A percentile compares a stretch with the other conserved stretches of the same genome.
Evolutionary conservation across 2,329 filamentous ascomycete genomes (phyloP).

Genomic region (Ceratocystis eucalypticola): DNA sequence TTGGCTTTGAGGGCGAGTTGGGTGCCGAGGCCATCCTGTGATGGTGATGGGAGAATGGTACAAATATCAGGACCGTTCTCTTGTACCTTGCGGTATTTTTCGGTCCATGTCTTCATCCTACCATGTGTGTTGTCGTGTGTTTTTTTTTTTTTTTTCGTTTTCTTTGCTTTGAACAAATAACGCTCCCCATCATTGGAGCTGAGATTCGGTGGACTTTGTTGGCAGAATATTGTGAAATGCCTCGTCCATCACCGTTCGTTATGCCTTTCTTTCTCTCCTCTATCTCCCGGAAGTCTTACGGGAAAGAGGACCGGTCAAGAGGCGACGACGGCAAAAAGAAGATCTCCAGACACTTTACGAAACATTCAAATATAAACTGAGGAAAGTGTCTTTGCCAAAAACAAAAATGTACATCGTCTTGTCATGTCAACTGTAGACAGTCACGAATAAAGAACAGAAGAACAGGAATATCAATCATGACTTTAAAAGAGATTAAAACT

Average conservation of each 20-base stretch:
- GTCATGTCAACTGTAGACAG: too few relatives aligned
- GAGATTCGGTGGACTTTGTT: slow-evolving; percentile 22
- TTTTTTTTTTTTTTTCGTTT: slow-evolving; percentile 17
- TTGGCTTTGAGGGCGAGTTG: slow-evolving; percentile 75
- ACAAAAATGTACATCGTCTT: neutral
- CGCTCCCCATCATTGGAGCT: slow-evolving; percentile 20
- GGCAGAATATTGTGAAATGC: slow-evolving; percentile 55
- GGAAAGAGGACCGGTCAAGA: neutral
- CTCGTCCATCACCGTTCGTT: neutral
- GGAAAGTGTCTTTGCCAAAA: neutral
- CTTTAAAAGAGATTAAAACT: neutral
- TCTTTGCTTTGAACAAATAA: slow-evolving; percentile 2
- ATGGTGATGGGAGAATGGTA: neutral
- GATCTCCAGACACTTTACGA: slow-evolving; percentile 2
- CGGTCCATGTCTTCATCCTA: neutral
- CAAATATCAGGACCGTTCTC: neutral
- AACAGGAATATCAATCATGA: neutral
- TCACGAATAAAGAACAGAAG: too few relatives aligned
- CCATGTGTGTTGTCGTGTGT: neutral
- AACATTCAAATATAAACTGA: slow-evolving; percentile 1
- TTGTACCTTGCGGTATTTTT: neutral
- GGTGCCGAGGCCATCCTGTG: neutral
- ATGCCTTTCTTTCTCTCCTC: neutral
- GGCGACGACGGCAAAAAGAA: neutral
- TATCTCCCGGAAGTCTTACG: neutral